These are phyloP conservation scores for Fonsecaea nubica DNA, from an alignment of 2,329 filamentous ascomycete species.

Conservation along the genomic window DNA sequence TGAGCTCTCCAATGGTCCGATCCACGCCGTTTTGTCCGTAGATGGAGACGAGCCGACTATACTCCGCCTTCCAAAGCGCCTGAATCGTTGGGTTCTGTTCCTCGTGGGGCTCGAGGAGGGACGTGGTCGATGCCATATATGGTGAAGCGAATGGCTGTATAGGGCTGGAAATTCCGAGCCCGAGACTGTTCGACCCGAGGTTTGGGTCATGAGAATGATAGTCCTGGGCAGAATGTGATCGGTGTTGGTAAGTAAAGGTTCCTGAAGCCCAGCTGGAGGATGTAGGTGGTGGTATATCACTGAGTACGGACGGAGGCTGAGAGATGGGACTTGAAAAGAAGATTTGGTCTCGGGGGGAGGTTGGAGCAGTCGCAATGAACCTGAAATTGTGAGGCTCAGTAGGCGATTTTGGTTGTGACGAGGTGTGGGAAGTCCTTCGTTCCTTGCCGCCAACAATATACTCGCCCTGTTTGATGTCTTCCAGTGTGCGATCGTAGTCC, in stretches of 20 bases:
- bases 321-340: conserved; percentile 18
- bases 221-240: conserved; percentile 15
- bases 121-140: conserved; percentile 30
- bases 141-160: conserved; percentile 17
- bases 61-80: conserved; percentile 41
- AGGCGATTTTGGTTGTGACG: conserved; percentile 14
- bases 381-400: conserved; percentile 14
- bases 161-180: conserved; percentile 24
- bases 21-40: conserved; percentile 34
- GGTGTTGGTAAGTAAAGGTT: conserved; percentile 4
- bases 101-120: conserved; percentile 29
- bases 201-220: background rate
- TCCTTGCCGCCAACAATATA: conserved; percentile 39
- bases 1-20: conserved; percentile 21
- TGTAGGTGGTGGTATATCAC: conserved; percentile 11
- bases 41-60: conserved; percentile 36
- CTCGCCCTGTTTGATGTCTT: conserved; percentile 39
- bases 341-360: conserved; percentile 19
- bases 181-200: conserved; percentile 7
- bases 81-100: conserved; percentile 37
- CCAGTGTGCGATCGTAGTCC: conserved; percentile 38
- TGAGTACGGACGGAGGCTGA: conserved; percentile 18
- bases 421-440: conserved; percentile 23
- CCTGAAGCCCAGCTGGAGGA: conserved; percentile 8
- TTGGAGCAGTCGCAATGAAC: conserved; percentile 29